These are phyloP conservation scores for Apiotrichum domesticum DNA, from an alignment of 1,284 basidiomycete genomes.

Conservation along the genomic window DNA sequence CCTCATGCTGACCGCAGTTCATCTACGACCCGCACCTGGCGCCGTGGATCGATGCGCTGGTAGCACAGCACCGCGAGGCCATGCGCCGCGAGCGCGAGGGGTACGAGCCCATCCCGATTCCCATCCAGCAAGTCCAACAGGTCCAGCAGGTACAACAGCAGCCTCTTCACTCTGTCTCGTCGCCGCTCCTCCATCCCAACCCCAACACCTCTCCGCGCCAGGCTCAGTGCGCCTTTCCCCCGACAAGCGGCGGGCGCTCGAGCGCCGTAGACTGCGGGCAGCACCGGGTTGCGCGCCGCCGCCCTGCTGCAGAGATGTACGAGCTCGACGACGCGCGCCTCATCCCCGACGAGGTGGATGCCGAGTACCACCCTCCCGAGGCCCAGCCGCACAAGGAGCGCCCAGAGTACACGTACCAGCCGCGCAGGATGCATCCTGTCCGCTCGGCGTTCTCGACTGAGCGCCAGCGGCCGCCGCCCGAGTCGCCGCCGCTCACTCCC, in stretches of 20 bases:
- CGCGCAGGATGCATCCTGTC: background rate
- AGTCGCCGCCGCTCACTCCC: background rate
- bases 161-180: too few species aligned
- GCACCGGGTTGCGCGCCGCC: constrained; percentile 5
- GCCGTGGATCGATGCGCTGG: constrained; percentile 33
- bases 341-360: background rate
- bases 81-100: background rate
- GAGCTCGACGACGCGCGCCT: constrained; percentile 14
- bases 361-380: background rate
- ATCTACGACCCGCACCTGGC: constrained; percentile 43
- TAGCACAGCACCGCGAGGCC: constrained; percentile 16
- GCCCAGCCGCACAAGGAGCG: background rate
- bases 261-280: background rate
- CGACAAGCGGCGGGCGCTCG: constrained; percentile 4
- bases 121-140: background rate
- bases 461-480: too few species aligned
- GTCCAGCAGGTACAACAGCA: background rate
- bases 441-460: background rate
- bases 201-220: too few species aligned
- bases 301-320: constrained; percentile 9
- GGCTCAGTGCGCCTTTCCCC: background rate
- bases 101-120: constrained; percentile 3
- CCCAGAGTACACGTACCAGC: background rate
- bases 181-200: too few species aligned
- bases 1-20: constrained; percentile 21